phyloP scores from a whole-genome alignment of 228 moss, liverwort and hornwort species.

The Sphagnum magellanicum region DNA sequence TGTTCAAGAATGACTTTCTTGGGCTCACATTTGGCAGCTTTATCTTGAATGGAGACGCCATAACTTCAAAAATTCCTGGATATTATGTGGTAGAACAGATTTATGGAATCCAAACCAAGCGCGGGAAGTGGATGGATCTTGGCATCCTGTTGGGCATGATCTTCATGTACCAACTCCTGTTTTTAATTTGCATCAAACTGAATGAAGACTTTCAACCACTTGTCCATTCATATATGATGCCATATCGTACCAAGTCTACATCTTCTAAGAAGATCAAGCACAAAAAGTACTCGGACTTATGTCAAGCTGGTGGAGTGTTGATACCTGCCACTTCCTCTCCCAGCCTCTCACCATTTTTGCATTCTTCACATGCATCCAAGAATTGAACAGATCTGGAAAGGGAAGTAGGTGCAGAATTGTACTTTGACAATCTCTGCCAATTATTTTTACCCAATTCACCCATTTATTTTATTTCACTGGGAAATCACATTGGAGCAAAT shows the following conservation, averaged over 20 bases:
- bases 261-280: too few relatives aligned
- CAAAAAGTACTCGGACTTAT: too few relatives aligned
- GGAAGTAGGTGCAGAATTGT: too few relatives aligned
- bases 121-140: constrained; percentile 41
- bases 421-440: too few relatives aligned
- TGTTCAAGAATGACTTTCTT: constrained; percentile 41
- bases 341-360: too few relatives aligned
- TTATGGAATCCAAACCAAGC: constrained; percentile 19
- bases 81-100: constrained; percentile 29
- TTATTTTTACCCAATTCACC: too few relatives aligned
- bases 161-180: constrained; percentile 36
- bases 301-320: too few relatives aligned
- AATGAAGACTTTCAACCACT: constrained; percentile 45
- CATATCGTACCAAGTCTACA: constrained; percentile 28
- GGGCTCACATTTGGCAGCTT: constrained; percentile 34
- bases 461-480: too few relatives aligned
- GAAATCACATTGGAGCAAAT: too few relatives aligned
- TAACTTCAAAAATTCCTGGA: constrained; percentile 37
- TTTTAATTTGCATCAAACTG: constrained; percentile 54
- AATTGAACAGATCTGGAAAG: too few relatives aligned
- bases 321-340: too few relatives aligned
- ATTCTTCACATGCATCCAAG: too few relatives aligned
- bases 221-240: constrained; percentile 42
- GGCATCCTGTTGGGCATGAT: constrained; percentile 33
- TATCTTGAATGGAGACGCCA: constrained; percentile 22